These are phyloP conservation scores for Lophiotrema nucula DNA, from an alignment of 495 filamentous ascomycete genomes.

Conservation along the genomic window DNA sequence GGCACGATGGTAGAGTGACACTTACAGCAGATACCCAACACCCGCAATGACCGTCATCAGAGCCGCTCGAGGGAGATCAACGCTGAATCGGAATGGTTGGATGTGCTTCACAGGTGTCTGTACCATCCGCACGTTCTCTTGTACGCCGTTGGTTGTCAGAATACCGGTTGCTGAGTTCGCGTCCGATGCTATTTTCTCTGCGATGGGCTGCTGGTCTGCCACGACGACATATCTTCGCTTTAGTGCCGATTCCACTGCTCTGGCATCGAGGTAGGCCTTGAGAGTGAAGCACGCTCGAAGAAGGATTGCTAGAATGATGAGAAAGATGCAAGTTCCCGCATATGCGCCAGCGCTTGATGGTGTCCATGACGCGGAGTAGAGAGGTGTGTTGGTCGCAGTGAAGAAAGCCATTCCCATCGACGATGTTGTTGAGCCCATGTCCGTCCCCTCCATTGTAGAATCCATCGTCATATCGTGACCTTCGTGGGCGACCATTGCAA, in stretches of 20 bases:
- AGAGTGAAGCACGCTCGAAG: slow-evolving; percentile 68
- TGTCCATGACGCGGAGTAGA: slow-evolving; percentile 74
- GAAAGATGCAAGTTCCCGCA: slow-evolving; percentile 83
- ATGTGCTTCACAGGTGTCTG: slow-evolving; percentile 48
- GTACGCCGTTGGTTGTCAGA: slow-evolving; percentile 64
- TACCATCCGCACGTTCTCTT: slow-evolving; percentile 72
- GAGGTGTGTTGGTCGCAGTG: slow-evolving; percentile 61
- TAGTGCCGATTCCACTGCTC: slow-evolving; percentile 62
- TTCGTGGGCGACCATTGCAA: slow-evolving; percentile 25
- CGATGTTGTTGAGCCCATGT: slow-evolving; percentile 7
- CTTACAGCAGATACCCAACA: slow-evolving; percentile 87
- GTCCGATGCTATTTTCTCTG: slow-evolving; percentile 49
- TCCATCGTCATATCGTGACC: slow-evolving; percentile 16
- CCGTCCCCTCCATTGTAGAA: slow-evolving; percentile 4
- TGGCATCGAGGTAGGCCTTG: slow-evolving; percentile 56
- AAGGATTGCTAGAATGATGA: slow-evolving; percentile 68
- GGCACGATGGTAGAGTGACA: slow-evolving; percentile 23
- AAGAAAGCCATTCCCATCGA: slow-evolving; percentile 55
- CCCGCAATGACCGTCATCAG: slow-evolving; percentile 69
- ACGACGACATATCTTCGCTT: slow-evolving; percentile 74
- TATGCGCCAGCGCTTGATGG: slow-evolving; percentile 67
- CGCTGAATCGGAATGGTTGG: slow-evolving; percentile 72
- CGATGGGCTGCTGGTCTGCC: slow-evolving; percentile 58
- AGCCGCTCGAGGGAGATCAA: slow-evolving; percentile 71
- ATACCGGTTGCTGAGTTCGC: slow-evolving; percentile 58